Evolutionary conservation across 2,329 filamentous ascomycete genomes (phyloP), one percentile per base, ranked within the genome.

Genomic region (Tolypocladium ophioglossoides): DNA sequence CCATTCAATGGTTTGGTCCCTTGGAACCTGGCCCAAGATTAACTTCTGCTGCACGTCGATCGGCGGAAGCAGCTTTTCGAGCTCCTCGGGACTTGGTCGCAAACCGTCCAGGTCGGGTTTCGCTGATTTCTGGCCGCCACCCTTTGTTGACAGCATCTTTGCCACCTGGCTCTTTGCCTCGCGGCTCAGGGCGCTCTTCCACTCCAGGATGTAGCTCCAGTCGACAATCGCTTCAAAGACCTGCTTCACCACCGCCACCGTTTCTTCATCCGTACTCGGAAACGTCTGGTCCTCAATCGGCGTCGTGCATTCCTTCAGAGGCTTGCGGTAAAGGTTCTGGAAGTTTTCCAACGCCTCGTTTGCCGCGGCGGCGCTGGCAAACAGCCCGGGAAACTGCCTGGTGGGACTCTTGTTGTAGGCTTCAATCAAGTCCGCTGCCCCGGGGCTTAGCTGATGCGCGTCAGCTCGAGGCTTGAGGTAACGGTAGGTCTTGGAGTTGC

Each of bases 221-320:
- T 63, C 59, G 30, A 55, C 59, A 49, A 65, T 62, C 50, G 63
- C 59, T 6, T 62, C 55, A 35, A 64, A 59, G 2, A 63, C 39
- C 18, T 54, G 52, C 50, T 53, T 53, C 11, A 61, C 58, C n/a
- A 53, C 52, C 7, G n/a, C 50, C 14, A 54, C 34, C 49, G 49
- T 58, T n/a, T 56, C 56, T 1, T 27, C 52, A 6, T 58, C 55
- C 18, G 46, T 40, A 1, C 24, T 20, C 3, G 61, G 59, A 39
- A 62, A 63, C 2, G 57, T 57, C 7, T 34, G 20, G 44, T 63
- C 60, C 0, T 52, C 44, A 11, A 24, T 39, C 18, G 60, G 60
- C 37, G 49, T 55, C 20, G 59, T 58, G 50, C 56, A 61, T 14
- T 57, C 59, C 14, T 35, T 50, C 11, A 44, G 51, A 12, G 56